Percentiles rank a stretch among this genome's conserved stretches.
Evolutionary conservation across 1,284 basidiomycete genomes (phyloP).

Genomic region (Malassezia pachydermatis): DNA sequence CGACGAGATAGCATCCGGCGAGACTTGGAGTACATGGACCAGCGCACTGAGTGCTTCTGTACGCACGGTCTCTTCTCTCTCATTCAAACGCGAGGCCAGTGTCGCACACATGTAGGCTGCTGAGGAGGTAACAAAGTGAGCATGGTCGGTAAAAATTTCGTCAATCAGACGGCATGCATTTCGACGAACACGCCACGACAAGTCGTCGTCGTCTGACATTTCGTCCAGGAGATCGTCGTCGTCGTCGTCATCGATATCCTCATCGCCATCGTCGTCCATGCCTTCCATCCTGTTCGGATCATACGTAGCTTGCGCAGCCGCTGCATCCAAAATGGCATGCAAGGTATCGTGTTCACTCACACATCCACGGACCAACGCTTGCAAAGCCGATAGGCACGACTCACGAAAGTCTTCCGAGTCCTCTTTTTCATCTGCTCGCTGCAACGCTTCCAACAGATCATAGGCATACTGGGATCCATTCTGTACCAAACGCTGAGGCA

Average conservation of each 20-base stretch:
- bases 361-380: constrained; percentile 61
- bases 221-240: constrained; percentile 83
- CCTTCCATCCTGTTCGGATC: constrained; percentile 89
- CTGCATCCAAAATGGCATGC: constrained; percentile 59
- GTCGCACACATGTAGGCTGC: too few relatives aligned
- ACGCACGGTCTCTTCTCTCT: constrained; percentile 91
- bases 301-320: constrained; percentile 71
- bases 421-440: constrained; percentile 62
- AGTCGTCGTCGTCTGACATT: constrained; percentile 83
- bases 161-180: constrained; percentile 80
- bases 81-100: constrained; percentile 77
- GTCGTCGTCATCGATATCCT: constrained; percentile 52
- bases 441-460: constrained; percentile 53
- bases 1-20: background rate
- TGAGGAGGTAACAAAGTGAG: constrained; percentile 71
- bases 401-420: constrained; percentile 59
- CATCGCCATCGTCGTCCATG: constrained; percentile 43
- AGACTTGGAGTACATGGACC: background rate
- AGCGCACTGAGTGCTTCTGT: constrained; percentile 67
- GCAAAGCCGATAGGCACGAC: constrained; percentile 57
- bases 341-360: constrained; percentile 56
- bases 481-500: constrained; percentile 29
- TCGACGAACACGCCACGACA: constrained; percentile 94
- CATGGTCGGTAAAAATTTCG: constrained; percentile 69
- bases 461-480: constrained; percentile 28